Evolutionary conservation across 2,329 filamentous ascomycete species (phyloP).

Genomic region (Rasamsonia emersonii): DNA sequence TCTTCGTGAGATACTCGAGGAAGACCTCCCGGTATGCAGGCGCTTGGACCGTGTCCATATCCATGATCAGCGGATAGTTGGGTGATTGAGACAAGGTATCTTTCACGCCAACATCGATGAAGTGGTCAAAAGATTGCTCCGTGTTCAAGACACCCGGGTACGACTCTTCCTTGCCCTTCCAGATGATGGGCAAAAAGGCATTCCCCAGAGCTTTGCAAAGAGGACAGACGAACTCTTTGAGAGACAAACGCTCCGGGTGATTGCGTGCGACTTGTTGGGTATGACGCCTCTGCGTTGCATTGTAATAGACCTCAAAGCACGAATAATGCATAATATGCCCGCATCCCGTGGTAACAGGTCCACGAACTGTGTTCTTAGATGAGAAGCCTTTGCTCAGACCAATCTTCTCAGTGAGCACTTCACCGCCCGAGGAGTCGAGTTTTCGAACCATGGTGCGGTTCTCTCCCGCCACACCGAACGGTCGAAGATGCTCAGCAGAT

Average conservation of each 20-base stretch:
- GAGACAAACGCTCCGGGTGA: constrained; percentile 71
- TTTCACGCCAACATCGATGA: constrained; percentile 55
- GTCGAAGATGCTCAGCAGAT: constrained; percentile 71
- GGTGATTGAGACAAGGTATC: constrained; percentile 38
- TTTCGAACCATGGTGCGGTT: constrained; percentile 73
- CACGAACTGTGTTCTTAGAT: constrained; percentile 54
- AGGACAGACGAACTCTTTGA: constrained; percentile 90
- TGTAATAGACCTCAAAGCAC: constrained; percentile 88
- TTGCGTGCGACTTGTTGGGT: constrained; percentile 87
- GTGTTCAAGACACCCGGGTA: constrained; percentile 65
- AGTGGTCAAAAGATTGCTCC: constrained; percentile 55
- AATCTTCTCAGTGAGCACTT: constrained; percentile 66
- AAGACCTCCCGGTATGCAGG: constrained; percentile 41
- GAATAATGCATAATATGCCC: constrained; percentile 98
- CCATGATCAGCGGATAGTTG: constrained; percentile 36
- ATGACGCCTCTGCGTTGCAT: constrained; percentile 75
- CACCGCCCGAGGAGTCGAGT: constrained; percentile 61
- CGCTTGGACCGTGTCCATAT: constrained; percentile 23
- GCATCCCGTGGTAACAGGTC: constrained; percentile 81
- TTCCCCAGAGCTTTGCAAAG: constrained; percentile 96
- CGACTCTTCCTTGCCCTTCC: constrained; percentile 83
- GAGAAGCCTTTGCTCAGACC: constrained; percentile 86
- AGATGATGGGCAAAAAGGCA: constrained; percentile 86
- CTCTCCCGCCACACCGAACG: constrained; percentile 83
- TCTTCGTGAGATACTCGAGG: constrained; percentile 42